Percentiles rank a stretch among this genome's conserved stretches.
Evolutionary conservation across 106 monocot species (phyloP).

Genomic region (Agapanthus africanus): DNA sequence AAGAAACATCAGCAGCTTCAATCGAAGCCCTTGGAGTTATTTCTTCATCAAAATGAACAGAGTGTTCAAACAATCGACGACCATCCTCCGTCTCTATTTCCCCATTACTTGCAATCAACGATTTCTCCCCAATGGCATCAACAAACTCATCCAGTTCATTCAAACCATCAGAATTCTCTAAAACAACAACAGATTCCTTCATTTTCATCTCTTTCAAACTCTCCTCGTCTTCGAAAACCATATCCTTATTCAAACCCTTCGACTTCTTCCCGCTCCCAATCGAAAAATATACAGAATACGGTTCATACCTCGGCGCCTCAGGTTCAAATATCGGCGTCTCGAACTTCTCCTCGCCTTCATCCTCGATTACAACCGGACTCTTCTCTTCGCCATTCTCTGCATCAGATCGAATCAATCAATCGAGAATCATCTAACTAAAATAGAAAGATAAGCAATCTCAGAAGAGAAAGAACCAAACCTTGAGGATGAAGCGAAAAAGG

Average conservation of each 20-base stretch:
- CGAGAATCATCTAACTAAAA: background rate
- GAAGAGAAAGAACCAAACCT: background rate
- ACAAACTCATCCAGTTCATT: background rate
- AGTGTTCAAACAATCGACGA: background rate
- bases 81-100: background rate
- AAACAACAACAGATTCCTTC: background rate
- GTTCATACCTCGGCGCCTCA: background rate
- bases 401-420: slow-evolving; percentile 4
- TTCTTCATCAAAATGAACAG: background rate
- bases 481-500: background rate
- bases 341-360: slow-evolving; percentile 9
- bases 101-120: background rate
- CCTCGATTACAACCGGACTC: background rate
- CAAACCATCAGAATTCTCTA: background rate
- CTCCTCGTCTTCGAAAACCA: background rate
- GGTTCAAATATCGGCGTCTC: slow-evolving; percentile 6
- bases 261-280: slow-evolving; percentile 3
- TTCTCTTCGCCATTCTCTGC: background rate
- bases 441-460: background rate
- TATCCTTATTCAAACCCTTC: background rate
- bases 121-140: background rate
- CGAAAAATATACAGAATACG: background rate
- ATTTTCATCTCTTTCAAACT: background rate
- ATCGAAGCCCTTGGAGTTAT: background rate
- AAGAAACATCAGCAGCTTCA: background rate